These are phyloP conservation scores for Kondoa subrosea DNA, from an alignment of 768 basidiomycete genomes.

Conservation along the genomic window DNA sequence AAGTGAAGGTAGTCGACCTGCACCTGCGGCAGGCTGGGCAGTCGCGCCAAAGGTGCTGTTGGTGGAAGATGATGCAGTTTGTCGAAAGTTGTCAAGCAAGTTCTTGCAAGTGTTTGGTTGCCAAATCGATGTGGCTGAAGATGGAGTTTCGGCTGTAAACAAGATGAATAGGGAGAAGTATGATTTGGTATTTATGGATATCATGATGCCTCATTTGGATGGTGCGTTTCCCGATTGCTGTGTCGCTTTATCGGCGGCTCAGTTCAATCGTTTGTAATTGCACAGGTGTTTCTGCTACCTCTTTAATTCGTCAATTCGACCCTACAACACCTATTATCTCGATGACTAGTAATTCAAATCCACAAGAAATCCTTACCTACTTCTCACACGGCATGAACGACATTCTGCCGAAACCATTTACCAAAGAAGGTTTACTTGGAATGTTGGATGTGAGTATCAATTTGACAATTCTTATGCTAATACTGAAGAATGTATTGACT, in stretches of 20 bases:
- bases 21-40: conserved; percentile 53
- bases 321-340: conserved; percentile 91
- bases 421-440: conserved; percentile 71
- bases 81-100: conserved; percentile 69
- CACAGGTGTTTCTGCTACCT: conserved; percentile 78
- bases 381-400: conserved; percentile 90
- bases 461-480: neutral
- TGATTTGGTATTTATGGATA: conserved; percentile 92
- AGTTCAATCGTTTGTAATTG: conserved; percentile 34
- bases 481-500: conserved; percentile 54
- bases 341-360: conserved; percentile 90
- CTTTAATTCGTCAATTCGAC: conserved; percentile 84
- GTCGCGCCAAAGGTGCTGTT: conserved; percentile 77
- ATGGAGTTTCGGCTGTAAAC: conserved; percentile 76
- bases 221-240: conserved; percentile 35
- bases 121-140: conserved; percentile 80
- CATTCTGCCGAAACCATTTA: conserved; percentile 90
- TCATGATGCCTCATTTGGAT: conserved; percentile 51
- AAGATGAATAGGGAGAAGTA: conserved; percentile 96
- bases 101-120: conserved; percentile 92
- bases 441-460: conserved; percentile 60
- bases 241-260: neutral
- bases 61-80: conserved; percentile 91
- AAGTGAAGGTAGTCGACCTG: no score
- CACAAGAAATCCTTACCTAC: conserved; percentile 81